phyloP scores from a whole-genome alignment of 495 filamentous ascomycete genomes.

The Lophiostoma macrostomum region DNA sequence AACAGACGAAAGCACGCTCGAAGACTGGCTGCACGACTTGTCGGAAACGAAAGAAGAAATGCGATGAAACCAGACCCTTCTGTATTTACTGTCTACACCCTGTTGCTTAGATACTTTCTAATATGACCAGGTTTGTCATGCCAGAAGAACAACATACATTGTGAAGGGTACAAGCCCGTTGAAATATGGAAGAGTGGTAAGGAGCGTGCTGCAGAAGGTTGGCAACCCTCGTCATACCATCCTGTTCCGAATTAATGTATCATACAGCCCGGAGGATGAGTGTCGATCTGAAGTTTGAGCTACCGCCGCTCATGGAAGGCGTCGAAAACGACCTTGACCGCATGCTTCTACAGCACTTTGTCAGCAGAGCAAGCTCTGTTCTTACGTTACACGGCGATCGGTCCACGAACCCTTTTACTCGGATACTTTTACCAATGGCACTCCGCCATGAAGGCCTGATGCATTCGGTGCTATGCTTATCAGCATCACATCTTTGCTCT shows the following conservation, averaged over 20 bases:
- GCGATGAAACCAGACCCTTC: slow-evolving; percentile 86
- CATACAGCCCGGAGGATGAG: slow-evolving; percentile 26
- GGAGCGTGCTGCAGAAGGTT: slow-evolving; percentile 74
- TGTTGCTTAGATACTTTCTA: slow-evolving; percentile 21
- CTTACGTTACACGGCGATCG: slow-evolving; percentile 80
- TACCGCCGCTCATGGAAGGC: slow-evolving; percentile 78
- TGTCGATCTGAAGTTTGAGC: slow-evolving; percentile 50
- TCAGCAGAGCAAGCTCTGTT: slow-evolving; percentile 73
- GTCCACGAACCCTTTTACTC: slow-evolving; percentile 78
- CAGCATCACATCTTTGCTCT: slow-evolving; percentile 71
- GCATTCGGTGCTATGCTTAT: slow-evolving; percentile 86
- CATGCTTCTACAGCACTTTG: slow-evolving; percentile 83
- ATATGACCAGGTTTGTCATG: slow-evolving; percentile 69
- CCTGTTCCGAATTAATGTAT: slow-evolving; percentile 11
- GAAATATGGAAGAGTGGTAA: slow-evolving; percentile 82
- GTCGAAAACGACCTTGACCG: slow-evolving; percentile 83
- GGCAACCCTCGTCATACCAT: not conserved
- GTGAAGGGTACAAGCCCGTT: slow-evolving; percentile 89
- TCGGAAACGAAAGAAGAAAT: slow-evolving; percentile 92
- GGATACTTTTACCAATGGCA: slow-evolving; percentile 82
- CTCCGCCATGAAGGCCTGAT: slow-evolving; percentile 80
- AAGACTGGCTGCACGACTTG: slow-evolving; percentile 95
- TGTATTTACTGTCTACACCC: slow-evolving; percentile 53
- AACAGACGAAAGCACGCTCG: slow-evolving; percentile 80
- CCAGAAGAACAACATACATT: slow-evolving; percentile 89